A percentile compares a stretch with the other conserved stretches of the same genome.
Conservation (phyloP, 768 basidiomycete species). For the Agrocybe chaxingu region DNA sequence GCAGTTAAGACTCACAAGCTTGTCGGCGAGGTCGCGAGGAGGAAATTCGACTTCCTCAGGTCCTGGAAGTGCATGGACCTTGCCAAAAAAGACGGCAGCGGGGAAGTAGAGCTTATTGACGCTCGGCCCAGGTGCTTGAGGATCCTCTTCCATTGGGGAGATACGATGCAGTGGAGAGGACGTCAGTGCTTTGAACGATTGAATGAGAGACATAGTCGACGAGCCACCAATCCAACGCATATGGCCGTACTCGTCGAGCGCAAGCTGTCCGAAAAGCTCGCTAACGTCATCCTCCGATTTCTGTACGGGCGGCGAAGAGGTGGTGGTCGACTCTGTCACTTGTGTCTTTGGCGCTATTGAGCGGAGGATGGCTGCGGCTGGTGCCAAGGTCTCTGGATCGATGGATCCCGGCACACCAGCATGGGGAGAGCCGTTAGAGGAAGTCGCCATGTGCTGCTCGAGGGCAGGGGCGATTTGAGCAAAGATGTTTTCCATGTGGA, state of each 20-base stretch:
- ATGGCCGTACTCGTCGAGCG: constrained; percentile 86
- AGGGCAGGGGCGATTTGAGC: constrained; percentile 77
- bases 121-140: constrained; percentile 72
- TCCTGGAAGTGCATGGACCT: constrained; percentile 75
- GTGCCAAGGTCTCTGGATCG: constrained; percentile 31
- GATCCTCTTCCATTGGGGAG: constrained; percentile 84
- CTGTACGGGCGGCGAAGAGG: constrained; percentile 30
- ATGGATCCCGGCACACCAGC: constrained; percentile 26
- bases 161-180: constrained; percentile 72
- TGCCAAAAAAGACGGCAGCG: constrained; percentile 83
- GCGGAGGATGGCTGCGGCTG: constrained; percentile 32
- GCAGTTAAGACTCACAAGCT: constrained; percentile 54
- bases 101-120: constrained; percentile 88
- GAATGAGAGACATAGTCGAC: constrained; percentile 88
- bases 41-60: constrained; percentile 89
- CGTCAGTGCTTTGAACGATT: constrained; percentile 78
- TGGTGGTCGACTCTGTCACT: constrained; percentile 33
- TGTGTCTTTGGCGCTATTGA: constrained; percentile 34
- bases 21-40: constrained; percentile 80
- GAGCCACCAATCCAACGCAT: constrained; percentile 92
- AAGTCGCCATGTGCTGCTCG: constrained; percentile 61
- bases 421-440: constrained; percentile 37
- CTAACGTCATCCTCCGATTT: constrained; percentile 74
- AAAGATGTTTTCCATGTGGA: constrained; percentile 89
- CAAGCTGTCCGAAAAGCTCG: constrained; percentile 84